Base-by-base conservation (phyloP, 352 stramenopile genomes). In the Blastocystis sp. region DNA sequence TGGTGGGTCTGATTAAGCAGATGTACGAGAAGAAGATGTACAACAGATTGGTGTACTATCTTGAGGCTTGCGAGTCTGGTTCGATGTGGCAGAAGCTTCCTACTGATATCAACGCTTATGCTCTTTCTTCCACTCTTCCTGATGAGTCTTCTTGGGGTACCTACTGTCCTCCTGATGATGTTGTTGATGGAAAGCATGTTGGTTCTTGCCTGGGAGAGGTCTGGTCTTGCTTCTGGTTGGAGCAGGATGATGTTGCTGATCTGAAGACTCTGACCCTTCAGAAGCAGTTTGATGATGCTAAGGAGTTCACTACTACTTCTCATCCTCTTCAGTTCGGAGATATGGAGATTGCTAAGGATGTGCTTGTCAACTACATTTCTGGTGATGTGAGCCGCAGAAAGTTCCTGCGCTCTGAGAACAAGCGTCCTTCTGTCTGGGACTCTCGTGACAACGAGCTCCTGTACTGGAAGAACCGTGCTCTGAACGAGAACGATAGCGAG, bases 61-160 rank as follows among this genome's bases (percentile, higher is more conserved):
- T 92, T 87, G 93, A 96, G 92, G 93, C 93, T 0, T 96, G 93
- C 73, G 92, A 96, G 78, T 95, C 92, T 0, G 93, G 93, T 0
- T 95, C 92, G 43, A 95, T 96, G 93, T 96, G 95, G 88, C 92
- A 90, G 37, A 90, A 90, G 85, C 91, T 94, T 21, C 88, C 94
- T 74, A 91, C 90, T 24, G 90, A 93, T 73, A 93, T 94, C 78
- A 95, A 95, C 52, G 91, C 93, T 12, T 96, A 94, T 67, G 93
- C 93, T 61, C 95, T 92, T 49, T 95, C 93, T 11, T 93, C 93
- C 49, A 92, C 93, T 6, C 94, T 94, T 71, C 90, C 89, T 3
- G 90, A 92, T 46, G 93, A 96, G 89, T 92, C 92, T 0, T 95
- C 93, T 9, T 96, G 92, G 91, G 93, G 90, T 0, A 93, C 92